Base-by-base conservation (phyloP, 495 filamentous ascomycete species). In the Podospora pseudopauciseta region DNA sequence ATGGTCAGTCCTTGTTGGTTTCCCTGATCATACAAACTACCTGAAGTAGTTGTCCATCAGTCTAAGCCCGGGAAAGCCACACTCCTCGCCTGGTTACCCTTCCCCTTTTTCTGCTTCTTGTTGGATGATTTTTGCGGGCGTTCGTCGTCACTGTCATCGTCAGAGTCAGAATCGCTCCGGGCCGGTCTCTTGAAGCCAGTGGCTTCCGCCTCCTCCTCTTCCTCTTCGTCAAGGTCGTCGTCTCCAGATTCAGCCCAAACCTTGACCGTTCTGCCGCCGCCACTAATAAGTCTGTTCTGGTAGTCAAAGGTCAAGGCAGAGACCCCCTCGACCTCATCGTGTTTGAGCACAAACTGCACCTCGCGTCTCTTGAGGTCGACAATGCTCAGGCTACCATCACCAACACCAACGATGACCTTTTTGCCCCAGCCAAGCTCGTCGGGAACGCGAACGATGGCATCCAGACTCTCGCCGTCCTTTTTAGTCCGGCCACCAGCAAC, bases 241-340 rank as follows among this genome's bases (percentile, higher is more conserved):
- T 75, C 77, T 2, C 73, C 78, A 27, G 76, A 75, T 20, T 78
- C 78, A 34, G 80, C 81, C 93, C 93, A 97, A 11, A 97, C 88
- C 80, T 97, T 97, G 70, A 97, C 84, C 0, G 87, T 83, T 72
- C 85, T 84, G 3, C 93, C 93, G 64, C 93, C 93, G 53, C 92
- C 93, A 76, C 88, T 93, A 63, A 97, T 90, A 86, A 97, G 86
- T 62, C 93, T 85, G 63, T 92, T 90, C 60, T 88, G 87, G 60
- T 90, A 89, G 77, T 96, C 93, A 71, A 96, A 96, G 20, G 86
- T 90, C 16, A 97, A 71, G 13, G 86, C 87, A 9, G 93, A 85
- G 16, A 96, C 92, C 19, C 89, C 88, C 73, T 96, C 93, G 19
- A 93, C 79, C 68, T 96, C 93, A 75, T 96, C 90, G 77, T 97